Conservation (phyloP, 2,329 filamentous ascomycete species). For the Hypoxylon sp. region DNA sequence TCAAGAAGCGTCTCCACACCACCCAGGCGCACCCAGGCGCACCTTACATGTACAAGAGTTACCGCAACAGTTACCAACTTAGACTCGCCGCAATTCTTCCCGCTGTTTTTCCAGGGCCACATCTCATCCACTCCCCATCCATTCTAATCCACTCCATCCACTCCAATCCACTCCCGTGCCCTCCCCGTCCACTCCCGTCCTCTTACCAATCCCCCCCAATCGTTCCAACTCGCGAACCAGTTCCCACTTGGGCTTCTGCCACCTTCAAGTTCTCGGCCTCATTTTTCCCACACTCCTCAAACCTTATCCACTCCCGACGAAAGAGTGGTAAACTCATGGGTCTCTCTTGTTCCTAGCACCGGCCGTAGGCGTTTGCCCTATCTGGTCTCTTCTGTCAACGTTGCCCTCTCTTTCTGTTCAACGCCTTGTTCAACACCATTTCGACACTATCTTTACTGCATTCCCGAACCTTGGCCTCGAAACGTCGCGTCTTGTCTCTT, state of each 20-base stretch:
- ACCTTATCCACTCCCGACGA: conserved; percentile 34
- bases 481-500: conserved; percentile 32
- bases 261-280: conserved; percentile 47
- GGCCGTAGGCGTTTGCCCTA: conserved; percentile 35
- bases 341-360: conserved; percentile 38
- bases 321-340: conserved; percentile 37
- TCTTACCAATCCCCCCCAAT: conserved; percentile 28
- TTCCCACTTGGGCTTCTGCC: conserved; percentile 44
- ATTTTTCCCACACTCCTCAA: conserved; percentile 43
- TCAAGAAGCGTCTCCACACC: conserved; percentile 29
- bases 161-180: conserved; percentile 23
- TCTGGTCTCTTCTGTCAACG: conserved; percentile 39
- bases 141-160: conserved; percentile 25
- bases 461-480: conserved; percentile 31
- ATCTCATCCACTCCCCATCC: conserved; percentile 19
- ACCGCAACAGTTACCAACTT: background rate
- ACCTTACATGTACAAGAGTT: conserved; percentile 2
- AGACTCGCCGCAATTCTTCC: conserved; percentile 30
- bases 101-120: conserved; percentile 40
- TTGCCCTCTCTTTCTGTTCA: conserved; percentile 30
- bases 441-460: conserved; percentile 28
- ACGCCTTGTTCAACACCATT: conserved; percentile 18
- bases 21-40: conserved; percentile 13
- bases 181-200: conserved; percentile 38
- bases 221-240: conserved; percentile 41